phyloP scores from a whole-genome alignment of 108 stramenopile genomes.

The Fragilaria radians region DNA sequence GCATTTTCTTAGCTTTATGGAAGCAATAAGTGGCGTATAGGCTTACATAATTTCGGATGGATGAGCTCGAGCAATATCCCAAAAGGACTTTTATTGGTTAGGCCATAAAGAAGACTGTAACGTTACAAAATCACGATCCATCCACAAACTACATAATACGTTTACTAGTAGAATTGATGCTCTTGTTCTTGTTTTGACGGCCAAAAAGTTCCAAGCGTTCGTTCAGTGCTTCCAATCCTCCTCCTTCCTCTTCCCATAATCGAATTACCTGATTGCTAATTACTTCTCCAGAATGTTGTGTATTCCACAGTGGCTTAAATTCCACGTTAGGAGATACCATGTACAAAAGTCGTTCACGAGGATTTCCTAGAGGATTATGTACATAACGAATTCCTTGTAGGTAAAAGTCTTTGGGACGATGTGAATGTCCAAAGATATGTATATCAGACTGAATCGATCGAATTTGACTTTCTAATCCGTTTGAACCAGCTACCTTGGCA shows the following conservation, averaged over 20 bases:
- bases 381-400: constrained; percentile 45
- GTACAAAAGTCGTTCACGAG: constrained; percentile 40
- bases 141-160: background rate
- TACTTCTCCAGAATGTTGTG: constrained; percentile 10
- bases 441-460: constrained; percentile 31
- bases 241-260: constrained; percentile 55
- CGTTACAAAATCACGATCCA: too few relatives aligned
- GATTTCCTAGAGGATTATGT: constrained; percentile 60
- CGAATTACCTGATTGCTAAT: constrained; percentile 26
- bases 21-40: background rate
- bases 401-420: constrained; percentile 61
- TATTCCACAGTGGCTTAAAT: constrained; percentile 46
- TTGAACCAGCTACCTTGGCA: constrained; percentile 54
- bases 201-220: constrained; percentile 18
- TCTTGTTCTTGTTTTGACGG: background rate
- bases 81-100: too few relatives aligned
- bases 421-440: constrained; percentile 62
- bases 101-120: too few relatives aligned
- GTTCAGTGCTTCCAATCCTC: constrained; percentile 33
- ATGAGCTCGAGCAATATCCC: too few relatives aligned
- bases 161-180: background rate
- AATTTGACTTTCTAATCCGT: constrained; percentile 40
- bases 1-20: background rate
- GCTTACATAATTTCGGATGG: background rate
- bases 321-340: constrained; percentile 39